Base-by-base conservation (phyloP, 192 early-diverging fungal species). In the Backusella morwellensis region DNA sequence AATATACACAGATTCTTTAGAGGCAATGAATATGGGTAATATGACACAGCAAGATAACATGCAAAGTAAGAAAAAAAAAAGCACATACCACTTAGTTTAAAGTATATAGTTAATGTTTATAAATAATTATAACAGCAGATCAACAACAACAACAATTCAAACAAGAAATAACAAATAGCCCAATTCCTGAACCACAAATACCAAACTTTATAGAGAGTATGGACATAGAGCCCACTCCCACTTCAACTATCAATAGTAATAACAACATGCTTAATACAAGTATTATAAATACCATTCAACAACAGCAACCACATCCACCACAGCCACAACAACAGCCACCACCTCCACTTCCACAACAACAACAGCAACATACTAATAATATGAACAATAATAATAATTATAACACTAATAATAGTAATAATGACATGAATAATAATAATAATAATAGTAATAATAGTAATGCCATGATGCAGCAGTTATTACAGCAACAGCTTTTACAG, bases 341-440 rank as follows among this genome's bases (percentile, higher is more conserved):
- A 35, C 66, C 32, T 19, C 68, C 36, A 68, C 17, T n/a, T 35
- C 67, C 67, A 68, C 67, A 35, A 68, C 67, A 68, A 19, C 66
- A 68, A 68, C 67, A 68, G 21, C 67, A 68, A 19, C 67, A 35
- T 6, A 29, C 12, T 35, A 29, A 67, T 29, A 32, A 35, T 29
- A 68, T 19, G 23, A 68, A 21, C 17, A 68, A n/a, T 17, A 35
- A 26, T 35, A 66, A 35, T 35, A 35, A 17, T 68, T 17, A 17
- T 35, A 32, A 68, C 17, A 15, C 36, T n/a, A 70, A 70, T 26
- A 70, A 70, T 40, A 41, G 41, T 29, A 71, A 21, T 26, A 71
- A 71, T 29, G n/a, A 44, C 35, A 69, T 35, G 32, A 70, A 42
- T 15, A 17, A n/a, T 35, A 23, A 68, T 70, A 36, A 41, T 15